These are phyloP conservation scores for Pleurotus djamor DNA, from an alignment of 768 basidiomycete species.

Conservation along the genomic window DNA sequence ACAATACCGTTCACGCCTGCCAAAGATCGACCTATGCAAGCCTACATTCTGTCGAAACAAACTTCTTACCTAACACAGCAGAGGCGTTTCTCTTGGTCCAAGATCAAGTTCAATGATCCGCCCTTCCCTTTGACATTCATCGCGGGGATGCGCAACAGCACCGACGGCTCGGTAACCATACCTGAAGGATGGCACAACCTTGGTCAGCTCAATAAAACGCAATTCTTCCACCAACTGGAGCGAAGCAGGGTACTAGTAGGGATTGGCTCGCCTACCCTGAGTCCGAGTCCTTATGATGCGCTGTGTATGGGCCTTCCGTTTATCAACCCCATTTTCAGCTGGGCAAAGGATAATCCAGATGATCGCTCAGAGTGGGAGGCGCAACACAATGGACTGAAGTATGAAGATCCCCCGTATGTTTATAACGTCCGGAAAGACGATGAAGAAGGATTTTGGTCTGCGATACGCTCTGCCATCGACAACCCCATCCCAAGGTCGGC, in stretches of 20 bases:
- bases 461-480: constrained; percentile 19
- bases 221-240: constrained; percentile 20
- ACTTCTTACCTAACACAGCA: constrained; percentile 17
- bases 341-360: constrained; percentile 21
- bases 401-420: constrained; percentile 28
- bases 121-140: constrained; percentile 12
- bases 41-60: constrained; percentile 27
- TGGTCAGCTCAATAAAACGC: constrained; percentile 11
- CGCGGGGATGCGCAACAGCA: constrained; percentile 18
- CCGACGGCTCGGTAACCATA: constrained; percentile 11
- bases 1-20: constrained; percentile 19
- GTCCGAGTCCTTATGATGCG: constrained; percentile 25
- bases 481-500: constrained; percentile 26
- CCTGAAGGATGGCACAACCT: constrained; percentile 14
- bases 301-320: constrained; percentile 34
- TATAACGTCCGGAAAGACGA: constrained; percentile 27
- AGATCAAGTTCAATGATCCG: constrained; percentile 12
- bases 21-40: constrained; percentile 20
- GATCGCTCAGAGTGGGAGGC: constrained; percentile 23
- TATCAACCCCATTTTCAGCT: constrained; percentile 29
- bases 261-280: constrained; percentile 18
- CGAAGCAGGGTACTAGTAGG: constrained; percentile 25
- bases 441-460: constrained; percentile 23
- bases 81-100: background rate
- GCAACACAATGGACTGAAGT: constrained; percentile 25